Base-by-base conservation (phyloP, 768 basidiomycete genomes). In the Cystofilobasidium macerans region DNA sequence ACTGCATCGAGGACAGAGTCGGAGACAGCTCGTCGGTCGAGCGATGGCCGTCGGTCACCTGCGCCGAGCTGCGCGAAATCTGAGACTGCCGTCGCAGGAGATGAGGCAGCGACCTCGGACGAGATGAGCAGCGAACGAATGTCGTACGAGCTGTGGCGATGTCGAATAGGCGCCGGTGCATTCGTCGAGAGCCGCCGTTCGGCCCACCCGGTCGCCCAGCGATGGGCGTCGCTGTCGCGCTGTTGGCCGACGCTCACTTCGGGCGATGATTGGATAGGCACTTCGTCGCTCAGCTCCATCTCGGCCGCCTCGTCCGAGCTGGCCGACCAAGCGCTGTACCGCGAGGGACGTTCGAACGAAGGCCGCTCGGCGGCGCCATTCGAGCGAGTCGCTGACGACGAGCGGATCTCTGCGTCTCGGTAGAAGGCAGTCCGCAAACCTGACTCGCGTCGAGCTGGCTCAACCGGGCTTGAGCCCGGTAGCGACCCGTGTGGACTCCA, bases 401-500 rank as follows among this genome's bases (percentile, higher is more conserved):
- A 22, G 24, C 12, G 42, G 12, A 22, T n/a, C n/a, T n/a, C n/a
- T n/a, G n/a, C n/a, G n/a, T n/a, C n/a, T n/a, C n/a, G n/a, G n/a
- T n/a, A n/a, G n/a, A n/a, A n/a, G n/a, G n/a, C n/a, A n/a, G n/a
- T n/a, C n/a, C n/a, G n/a, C n/a, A n/a, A n/a, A n/a, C n/a, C n/a
- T n/a, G n/a, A n/a, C n/a, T n/a, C n/a, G n/a, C n/a, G n/a, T 48
- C 47, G 47, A 48, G 20, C 47, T 48, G 12, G n/a, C n/a, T n/a
- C n/a, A n/a, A n/a, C n/a, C n/a, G n/a, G n/a, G n/a, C n/a, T n/a
- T n/a, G n/a, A n/a, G n/a, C n/a, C n/a, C n/a, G n/a, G n/a, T n/a
- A n/a, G n/a, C n/a, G 42, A 43, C 42, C 42, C 42, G 47, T 48
- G 47, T 12, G 47, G 47, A 22, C 47, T 48, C 47, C 47, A 48